A percentile compares a stretch with the other conserved stretches of the same genome.
Evolutionary conservation across 495 filamentous ascomycete species (phyloP).

Genomic region (Penicillium soppii): DNA sequence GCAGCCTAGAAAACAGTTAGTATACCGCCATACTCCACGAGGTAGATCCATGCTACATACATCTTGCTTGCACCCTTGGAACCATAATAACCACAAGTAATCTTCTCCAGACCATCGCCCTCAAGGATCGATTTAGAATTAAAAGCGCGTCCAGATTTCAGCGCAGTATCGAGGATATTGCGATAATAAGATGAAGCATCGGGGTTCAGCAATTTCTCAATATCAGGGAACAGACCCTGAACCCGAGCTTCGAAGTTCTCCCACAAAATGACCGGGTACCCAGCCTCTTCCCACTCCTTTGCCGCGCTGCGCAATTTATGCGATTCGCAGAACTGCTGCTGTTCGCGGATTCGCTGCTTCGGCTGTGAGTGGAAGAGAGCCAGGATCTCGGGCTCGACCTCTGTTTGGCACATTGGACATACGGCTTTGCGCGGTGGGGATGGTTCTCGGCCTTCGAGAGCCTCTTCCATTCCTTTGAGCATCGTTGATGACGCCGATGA

Average conservation of each 20-base stretch:
- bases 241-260: conserved; percentile 62
- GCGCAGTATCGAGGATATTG: conserved; percentile 55
- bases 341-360: conserved; percentile 58
- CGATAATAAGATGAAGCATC: conserved; percentile 59
- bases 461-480: neutral
- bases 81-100: conserved; percentile 84
- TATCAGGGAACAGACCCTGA: conserved; percentile 46
- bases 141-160: no score
- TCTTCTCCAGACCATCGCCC: conserved; percentile 37
- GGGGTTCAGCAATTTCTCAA: conserved; percentile 60
- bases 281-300: conserved; percentile 57
- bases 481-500: conserved; percentile 2
- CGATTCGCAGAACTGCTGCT: conserved; percentile 66
- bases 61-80: conserved; percentile 68
- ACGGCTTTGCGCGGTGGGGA: conserved; percentile 15
- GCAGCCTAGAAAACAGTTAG: conserved; percentile 42
- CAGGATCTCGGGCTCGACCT: conserved; percentile 54
- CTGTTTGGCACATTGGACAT: conserved; percentile 70
- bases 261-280: conserved; percentile 85
- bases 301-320: conserved; percentile 63
- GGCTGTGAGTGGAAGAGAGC: conserved; percentile 44
- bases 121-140: conserved; percentile 53
- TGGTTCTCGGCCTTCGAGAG: conserved; percentile 1
- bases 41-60: conserved; percentile 32
- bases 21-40: neutral